Percentiles rank a stretch among this genome's conserved stretches.
Conservation (phyloP, 208 protist genomes). For the Trypanosoma theileri region DNA sequence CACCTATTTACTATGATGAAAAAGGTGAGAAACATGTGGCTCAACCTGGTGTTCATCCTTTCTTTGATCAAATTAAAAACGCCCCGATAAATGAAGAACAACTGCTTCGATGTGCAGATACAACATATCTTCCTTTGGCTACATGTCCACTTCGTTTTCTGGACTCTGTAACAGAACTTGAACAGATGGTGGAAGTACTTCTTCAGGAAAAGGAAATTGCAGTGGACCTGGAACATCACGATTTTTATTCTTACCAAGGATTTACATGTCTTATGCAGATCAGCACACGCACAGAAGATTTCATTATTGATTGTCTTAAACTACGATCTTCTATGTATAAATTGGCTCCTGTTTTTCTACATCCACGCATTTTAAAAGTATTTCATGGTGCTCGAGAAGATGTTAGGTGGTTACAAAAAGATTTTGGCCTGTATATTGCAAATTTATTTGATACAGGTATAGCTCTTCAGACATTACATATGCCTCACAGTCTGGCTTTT, state of each 20-base stretch:
- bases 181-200: constrained; percentile 39
- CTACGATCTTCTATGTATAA: constrained; percentile 89
- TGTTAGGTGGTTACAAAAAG: constrained; percentile 97
- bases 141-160: constrained; percentile 70
- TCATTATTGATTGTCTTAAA: constrained; percentile 96
- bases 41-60: constrained; percentile 70
- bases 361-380: constrained; percentile 95
- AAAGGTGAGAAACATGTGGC: constrained; percentile 48
- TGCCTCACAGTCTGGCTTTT: constrained; percentile 91
- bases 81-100: constrained; percentile 50
- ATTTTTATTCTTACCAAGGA: constrained; percentile 95
- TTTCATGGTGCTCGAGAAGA: constrained; percentile 97
- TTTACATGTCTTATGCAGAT: constrained; percentile 99
- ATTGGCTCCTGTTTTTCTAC: constrained; percentile 89
- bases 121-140: constrained; percentile 59
- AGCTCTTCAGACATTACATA: constrained; percentile 93
- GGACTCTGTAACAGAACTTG: constrained; percentile 57
- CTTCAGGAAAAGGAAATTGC: constrained; percentile 83
- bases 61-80: constrained; percentile 56
- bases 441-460: constrained; percentile 99
- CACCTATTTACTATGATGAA: constrained; percentile 63
- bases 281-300: constrained; percentile 94
- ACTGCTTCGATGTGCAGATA: constrained; percentile 52
- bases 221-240: constrained; percentile 95
- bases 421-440: constrained; percentile 98